These are phyloP conservation scores for Alternaria brassicicola DNA, from an alignment of 2,329 filamentous ascomycete genomes.

Conservation along the genomic window DNA sequence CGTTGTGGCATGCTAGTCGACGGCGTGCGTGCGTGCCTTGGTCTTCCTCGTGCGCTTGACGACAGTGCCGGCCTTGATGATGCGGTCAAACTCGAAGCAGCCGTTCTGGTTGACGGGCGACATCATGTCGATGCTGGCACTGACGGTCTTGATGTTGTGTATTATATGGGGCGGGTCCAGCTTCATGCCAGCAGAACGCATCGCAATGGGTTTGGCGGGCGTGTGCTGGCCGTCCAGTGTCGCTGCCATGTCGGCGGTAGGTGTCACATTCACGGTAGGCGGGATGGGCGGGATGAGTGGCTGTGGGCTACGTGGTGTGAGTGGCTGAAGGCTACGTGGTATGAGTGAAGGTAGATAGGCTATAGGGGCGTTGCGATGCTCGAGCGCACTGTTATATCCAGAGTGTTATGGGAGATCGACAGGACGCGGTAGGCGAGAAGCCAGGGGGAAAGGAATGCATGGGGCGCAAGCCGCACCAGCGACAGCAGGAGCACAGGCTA, in stretches of 20 bases:
- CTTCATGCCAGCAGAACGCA: slow-evolving; percentile 34
- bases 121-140: slow-evolving; percentile 64
- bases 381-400: slow-evolving; percentile 5
- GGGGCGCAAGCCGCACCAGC: slow-evolving; percentile 4
- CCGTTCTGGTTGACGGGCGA: slow-evolving; percentile 93
- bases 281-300: neutral
- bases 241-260: slow-evolving; percentile 23
- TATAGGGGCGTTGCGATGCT: slow-evolving; percentile 6
- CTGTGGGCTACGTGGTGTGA: slow-evolving; percentile 1
- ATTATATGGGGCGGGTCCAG: slow-evolving; percentile 33
- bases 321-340: slow-evolving; percentile 1
- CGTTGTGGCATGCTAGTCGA: neutral
- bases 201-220: slow-evolving; percentile 30
- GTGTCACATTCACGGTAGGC: slow-evolving; percentile 24
- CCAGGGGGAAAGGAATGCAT: slow-evolving; percentile 35
- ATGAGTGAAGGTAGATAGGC: slow-evolving; percentile 2
- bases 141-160: slow-evolving; percentile 30
- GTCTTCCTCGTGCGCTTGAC: slow-evolving; percentile 92
- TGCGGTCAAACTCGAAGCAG: slow-evolving; percentile 93
- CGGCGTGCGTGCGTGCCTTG: slow-evolving; percentile 46
- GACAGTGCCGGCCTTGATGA: slow-evolving; percentile 86
- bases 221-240: slow-evolving; percentile 34
- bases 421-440: slow-evolving; percentile 10
- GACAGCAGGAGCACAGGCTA: slow-evolving; percentile 3
- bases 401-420: slow-evolving; percentile 6